Evolutionary conservation across 257 asterid species (phyloP), one percentile per base, ranked within the genome.

Genomic region (Solanum chaucha): DNA sequence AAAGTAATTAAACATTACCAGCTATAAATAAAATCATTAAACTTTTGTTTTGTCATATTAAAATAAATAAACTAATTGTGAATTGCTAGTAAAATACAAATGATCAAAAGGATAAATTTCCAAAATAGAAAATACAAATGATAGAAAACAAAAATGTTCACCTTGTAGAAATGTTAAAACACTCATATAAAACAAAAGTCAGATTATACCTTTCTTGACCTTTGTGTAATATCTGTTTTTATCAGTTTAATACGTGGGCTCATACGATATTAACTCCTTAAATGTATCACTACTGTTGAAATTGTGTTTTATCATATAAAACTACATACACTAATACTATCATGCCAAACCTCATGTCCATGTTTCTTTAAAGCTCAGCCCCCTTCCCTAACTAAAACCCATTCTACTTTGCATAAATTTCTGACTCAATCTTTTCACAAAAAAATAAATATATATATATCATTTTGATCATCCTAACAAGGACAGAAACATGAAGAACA

Each of bases 401-500:
- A 41, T 41, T 72, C 81, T 72, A 40, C 61, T 78, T 78, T 26
- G 26, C 84, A 44, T n/a, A 22, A 2, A 78, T 78, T 44, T 44
- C 38, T 78, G 24, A 24, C 28, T 26, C 61, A 75, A n/a, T n/a
- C 61, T 51, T 51, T 51, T 51, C 22, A 51, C 61, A 51, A 51
- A 51, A 51, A 51, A 51, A 5, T 0, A 48, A 5, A 48, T 1
- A 51, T 0, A 48, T 0, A 48, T 1, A 46, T 46, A 32, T 32
- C 55, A 46, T 46, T 46, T 46, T 46, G 26, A 5, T 46, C 41
- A 85, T 51, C 44, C 71, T 28, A 68, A 2, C 70, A 3, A n/a
- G 11, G 46, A 24, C 22, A 5, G 15, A 46, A 87, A 89, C 6
- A 95, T 96, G 98, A 96, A 94, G 93, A 94, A 93, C 93, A 95